phyloP scores from a whole-genome alignment of 257 asterid species.

The Rauvolfia tetraphylla region DNA sequence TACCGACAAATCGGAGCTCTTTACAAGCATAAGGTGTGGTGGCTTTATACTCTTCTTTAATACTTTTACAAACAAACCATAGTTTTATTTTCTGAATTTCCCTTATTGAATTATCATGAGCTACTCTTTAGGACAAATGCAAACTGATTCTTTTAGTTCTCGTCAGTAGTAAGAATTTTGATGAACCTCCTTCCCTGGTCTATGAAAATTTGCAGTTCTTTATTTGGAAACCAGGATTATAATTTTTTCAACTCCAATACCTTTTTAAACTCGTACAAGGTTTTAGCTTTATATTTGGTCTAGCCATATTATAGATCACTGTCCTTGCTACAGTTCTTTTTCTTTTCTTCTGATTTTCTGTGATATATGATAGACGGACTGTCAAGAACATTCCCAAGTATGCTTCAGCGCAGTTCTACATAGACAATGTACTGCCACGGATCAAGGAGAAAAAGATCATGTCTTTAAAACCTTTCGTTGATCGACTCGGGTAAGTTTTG shows the following conservation, averaged over 20 bases:
- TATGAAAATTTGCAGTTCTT: not conserved
- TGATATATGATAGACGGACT: constrained; percentile 63
- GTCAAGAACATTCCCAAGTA: constrained; percentile 98
- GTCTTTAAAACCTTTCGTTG: constrained; percentile 98
- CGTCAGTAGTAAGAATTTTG: not conserved
- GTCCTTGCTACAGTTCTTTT: constrained; percentile 19
- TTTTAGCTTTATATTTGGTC: constrained; percentile 2
- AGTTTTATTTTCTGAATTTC: not conserved
- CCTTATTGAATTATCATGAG: not conserved
- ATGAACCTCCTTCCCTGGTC: not conserved
- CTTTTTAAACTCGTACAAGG: not conserved
- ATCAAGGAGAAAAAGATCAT: constrained; percentile 92
- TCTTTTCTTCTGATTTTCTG: constrained; percentile 22
- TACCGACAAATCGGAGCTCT: constrained; percentile 95
- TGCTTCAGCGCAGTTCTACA: constrained; percentile 96
- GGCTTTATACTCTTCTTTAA: not conserved
- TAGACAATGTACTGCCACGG: constrained; percentile 94
- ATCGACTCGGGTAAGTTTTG: constrained; percentile 90
- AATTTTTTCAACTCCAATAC: not conserved
- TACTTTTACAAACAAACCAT: constrained; percentile 6
- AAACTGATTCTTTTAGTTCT: not conserved
- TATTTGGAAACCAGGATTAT: not conserved
- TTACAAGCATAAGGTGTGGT: constrained; percentile 80
- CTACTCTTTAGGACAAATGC: not conserved
- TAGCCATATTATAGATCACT: constrained; percentile 8